phyloP scores from a whole-genome alignment of 495 filamentous ascomycete species.

The Podospora comata region DNA sequence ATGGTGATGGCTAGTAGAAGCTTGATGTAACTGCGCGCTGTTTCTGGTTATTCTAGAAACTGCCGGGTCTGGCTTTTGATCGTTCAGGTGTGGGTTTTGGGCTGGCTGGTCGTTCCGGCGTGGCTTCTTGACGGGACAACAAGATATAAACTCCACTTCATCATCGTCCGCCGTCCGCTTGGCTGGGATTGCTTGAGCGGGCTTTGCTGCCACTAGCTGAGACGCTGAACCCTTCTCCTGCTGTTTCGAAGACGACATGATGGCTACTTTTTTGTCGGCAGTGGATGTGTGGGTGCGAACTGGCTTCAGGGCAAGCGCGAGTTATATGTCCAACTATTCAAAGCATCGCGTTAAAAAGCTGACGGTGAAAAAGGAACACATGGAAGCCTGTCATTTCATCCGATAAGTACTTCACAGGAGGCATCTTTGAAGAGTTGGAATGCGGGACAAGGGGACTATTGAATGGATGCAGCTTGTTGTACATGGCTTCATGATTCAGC shows the following conservation, averaged over 20 bases:
- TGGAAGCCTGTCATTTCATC: background rate
- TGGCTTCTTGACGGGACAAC: conserved; percentile 41
- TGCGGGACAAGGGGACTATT: background rate
- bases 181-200: background rate
- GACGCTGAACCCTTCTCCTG: background rate
- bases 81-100: conserved; percentile 31
- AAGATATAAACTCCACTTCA: conserved; percentile 46
- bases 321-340: background rate
- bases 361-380: background rate
- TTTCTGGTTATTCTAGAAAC: conserved; percentile 11
- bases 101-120: conserved; percentile 17
- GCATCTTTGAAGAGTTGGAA: background rate
- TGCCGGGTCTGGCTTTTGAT: conserved; percentile 1
- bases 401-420: background rate
- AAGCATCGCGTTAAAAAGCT: background rate
- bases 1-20: background rate
- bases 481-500: background rate
- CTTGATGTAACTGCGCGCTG: background rate
- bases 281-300: no score
- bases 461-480: background rate
- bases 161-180: conserved; percentile 33
- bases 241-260: background rate
- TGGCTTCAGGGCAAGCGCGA: no score
- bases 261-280: no score
- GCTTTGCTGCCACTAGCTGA: background rate